Conservation (phyloP, 352 stramenopile species). For the Globisporangium orthogonon region DNA sequence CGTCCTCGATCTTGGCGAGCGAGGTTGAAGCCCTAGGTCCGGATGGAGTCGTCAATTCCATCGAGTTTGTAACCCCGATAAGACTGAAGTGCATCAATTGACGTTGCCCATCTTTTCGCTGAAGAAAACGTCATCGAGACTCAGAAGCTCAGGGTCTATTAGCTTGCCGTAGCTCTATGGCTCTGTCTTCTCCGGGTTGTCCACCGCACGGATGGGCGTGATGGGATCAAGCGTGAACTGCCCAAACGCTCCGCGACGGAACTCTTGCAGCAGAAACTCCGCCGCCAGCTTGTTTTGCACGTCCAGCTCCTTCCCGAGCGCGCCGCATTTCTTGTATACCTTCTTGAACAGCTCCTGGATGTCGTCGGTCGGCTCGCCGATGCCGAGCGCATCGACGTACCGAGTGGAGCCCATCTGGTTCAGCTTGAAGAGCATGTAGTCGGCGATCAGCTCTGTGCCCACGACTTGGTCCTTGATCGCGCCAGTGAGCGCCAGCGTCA, state of each 20-base stretch:
- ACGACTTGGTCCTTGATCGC: conserved; percentile 87
- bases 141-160: no score
- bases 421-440: conserved; percentile 87
- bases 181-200: not conserved
- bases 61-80: no score
- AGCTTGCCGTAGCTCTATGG: not conserved
- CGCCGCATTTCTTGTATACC: conserved; percentile 64
- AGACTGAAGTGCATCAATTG: no score
- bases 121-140: no score
- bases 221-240: conserved; percentile 81
- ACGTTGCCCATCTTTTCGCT: no score
- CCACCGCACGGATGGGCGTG: not conserved
- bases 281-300: conserved; percentile 61
- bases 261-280: conserved; percentile 67
- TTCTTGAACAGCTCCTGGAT: conserved; percentile 59
- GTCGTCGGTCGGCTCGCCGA: conserved; percentile 64
- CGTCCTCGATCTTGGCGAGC: no score
- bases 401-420: conserved; percentile 74
- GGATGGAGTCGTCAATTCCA: no score
- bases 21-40: no score
- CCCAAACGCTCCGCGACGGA: conserved; percentile 67
- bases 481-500: conserved; percentile 80
- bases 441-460: conserved; percentile 79
- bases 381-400: conserved; percentile 70
- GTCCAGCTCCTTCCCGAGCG: conserved; percentile 71